A percentile compares a stretch with the other conserved stretches of the same genome.
These are phyloP conservation scores for Lachnellula occidentalis DNA, from an alignment of 2,329 filamentous ascomycete genomes.

Conservation along the genomic window DNA sequence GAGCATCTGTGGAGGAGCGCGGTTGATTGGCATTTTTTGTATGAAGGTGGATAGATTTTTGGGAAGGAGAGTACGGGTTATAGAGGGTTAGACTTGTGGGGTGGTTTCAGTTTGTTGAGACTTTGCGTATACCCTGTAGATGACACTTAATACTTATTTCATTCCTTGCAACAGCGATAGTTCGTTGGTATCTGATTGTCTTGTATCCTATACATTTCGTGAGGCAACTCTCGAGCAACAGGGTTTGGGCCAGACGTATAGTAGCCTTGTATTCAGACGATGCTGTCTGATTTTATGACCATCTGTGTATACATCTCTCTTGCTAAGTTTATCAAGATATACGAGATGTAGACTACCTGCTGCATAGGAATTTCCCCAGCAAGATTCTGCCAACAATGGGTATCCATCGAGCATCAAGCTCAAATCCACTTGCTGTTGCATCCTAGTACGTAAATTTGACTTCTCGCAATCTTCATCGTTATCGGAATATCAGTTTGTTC, in stretches of 20 bases:
- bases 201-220: background rate
- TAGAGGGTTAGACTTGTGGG: constrained; percentile 1
- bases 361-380: background rate
- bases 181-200: background rate
- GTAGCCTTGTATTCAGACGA: too few relatives aligned
- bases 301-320: background rate
- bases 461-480: background rate
- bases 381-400: background rate
- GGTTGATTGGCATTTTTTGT: background rate
- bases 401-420: background rate
- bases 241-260: too few relatives aligned
- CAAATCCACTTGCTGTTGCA: background rate
- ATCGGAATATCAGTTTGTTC: background rate
- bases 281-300: background rate
- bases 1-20: background rate
- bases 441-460: background rate
- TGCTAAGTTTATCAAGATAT: background rate
- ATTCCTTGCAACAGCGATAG: background rate
- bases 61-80: background rate
- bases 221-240: background rate
- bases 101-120: constrained; percentile 1
- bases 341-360: background rate
- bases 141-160: background rate
- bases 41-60: background rate
- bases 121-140: constrained; percentile 14